Conservation (phyloP, 1,284 basidiomycete species). For the Tilletia setariae region DNA sequence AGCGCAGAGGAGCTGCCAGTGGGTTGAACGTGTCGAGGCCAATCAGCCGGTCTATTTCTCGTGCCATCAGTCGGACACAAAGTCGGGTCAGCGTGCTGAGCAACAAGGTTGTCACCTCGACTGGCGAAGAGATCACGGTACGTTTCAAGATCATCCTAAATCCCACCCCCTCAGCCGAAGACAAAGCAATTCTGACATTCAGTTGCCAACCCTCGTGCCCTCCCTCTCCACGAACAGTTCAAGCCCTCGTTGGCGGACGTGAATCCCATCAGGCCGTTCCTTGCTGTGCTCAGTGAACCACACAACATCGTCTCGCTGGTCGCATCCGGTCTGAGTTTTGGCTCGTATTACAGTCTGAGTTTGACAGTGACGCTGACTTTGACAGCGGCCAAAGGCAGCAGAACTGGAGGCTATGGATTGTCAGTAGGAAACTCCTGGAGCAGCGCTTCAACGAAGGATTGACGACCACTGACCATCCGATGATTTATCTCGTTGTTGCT, state of each 20-base stretch:
- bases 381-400: conserved; percentile 19
- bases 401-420: conserved; percentile 8
- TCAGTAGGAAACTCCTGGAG: neutral
- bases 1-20: too few species aligned
- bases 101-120: neutral
- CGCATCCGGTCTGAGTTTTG: conserved; percentile 20
- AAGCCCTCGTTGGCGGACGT: conserved; percentile 24
- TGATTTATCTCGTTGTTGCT: neutral
- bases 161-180: too few species aligned
- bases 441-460: neutral
- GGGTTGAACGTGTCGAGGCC: neutral
- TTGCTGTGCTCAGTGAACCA: conserved; percentile 23
- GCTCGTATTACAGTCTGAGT: conserved; percentile 21
- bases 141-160: too few species aligned
- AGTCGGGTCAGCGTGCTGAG: conserved; percentile 3
- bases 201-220: neutral
- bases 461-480: neutral
- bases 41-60: neutral
- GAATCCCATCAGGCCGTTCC: conserved; percentile 18
- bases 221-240: conserved; percentile 12
- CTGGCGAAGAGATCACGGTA: conserved; percentile 13
- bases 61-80: conserved; percentile 1
- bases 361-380: conserved; percentile 24
- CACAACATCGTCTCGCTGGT: conserved; percentile 24
- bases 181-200: too few species aligned